Evolutionary conservation across 805 yeast species (phyloP), one percentile per base, ranked within the genome.

Genomic region (Alloascoidea africana): DNA sequence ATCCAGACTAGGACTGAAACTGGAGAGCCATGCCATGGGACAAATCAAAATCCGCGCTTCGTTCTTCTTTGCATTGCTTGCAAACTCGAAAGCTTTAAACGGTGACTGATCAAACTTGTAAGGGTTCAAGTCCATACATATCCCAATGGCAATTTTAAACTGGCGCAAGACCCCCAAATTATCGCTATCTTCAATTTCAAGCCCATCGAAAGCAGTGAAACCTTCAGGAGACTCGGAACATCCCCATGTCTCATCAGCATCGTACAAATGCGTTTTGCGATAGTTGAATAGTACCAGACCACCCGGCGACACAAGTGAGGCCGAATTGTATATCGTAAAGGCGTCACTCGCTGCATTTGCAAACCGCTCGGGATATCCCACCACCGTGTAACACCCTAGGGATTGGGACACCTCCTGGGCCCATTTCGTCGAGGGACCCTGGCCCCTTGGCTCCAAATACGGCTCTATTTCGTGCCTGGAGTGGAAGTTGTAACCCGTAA

Each of bases 111-210:
- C 62, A 53, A 87, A 87, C 51, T 81, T 66, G 53, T 82, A 80
- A 0, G 96, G 95, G 52, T 83, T 86, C 43, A 87, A 55, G 57
- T 87, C 97, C 96, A 87, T 87, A 53, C 97, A 87, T 4, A 87
- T 85, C 0, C 96, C 97, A 39, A 87, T 63, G 23, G 76, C 66
- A 1, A 79, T 59, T 27, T 53, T 65, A 4, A 70, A 35, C 4
- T 34, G n/a, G 8, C n/a, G 8, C n/a, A n/a, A 23, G 8, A 36
- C n/a, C n/a, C 39, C 38, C 17, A 11, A 32, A 39, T 33, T 15
- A 18, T 41, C 40, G 15, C 45, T 41, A 17, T 36, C 36, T 14
- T 49, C 50, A 15, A 51, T 49, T 15, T 70, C 53, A 3, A 47
- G 46, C 33, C 78, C 46, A 3, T 61, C 62, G 36, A 79, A 68